Base-by-base conservation (phyloP, 176 grass and related monocot species). In the Avena eriantha region DNA sequence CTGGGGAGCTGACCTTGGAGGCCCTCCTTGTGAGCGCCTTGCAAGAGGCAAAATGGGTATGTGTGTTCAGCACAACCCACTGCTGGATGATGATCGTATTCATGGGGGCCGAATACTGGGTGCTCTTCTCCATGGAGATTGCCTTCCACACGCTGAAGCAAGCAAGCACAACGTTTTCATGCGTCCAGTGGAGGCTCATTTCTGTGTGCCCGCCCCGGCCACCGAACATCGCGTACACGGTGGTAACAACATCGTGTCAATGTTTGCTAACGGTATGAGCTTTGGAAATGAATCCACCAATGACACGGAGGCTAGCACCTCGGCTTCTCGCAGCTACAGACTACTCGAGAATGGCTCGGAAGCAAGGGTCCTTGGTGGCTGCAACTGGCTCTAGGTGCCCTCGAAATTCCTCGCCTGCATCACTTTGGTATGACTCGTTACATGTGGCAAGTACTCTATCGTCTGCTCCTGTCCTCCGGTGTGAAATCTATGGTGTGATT, bases 141-240 rank as follows among this genome's bases (percentile, higher is more conserved):
- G 3, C 17, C 80, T 69, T 34, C 60, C 12, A 73, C 2, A 80
- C 50, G 79, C 79, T 26, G 83, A 60, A 81, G 50, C 53, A 66
- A 77, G 79, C 61, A 77, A 23, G 75, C 43, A 24, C 33, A 85
- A 56, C 54, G 71, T 81, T 73, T 82, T 74, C 46, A 69, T 84
- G 85, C 77, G 70, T 69, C 69, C 61, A 9, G 29, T 39, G 7
- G 82, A 63, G 23, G 64, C 36, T 23, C 68, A 65, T 41, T 77
- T 5, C 18, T 41, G 13, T 8, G 48, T 22, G 19, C 5, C 21
- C 18, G 43, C 5, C 54, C 80, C 84, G 39, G 18, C 36, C 22
- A 79, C 77, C 22, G 93, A 97, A 73, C 70, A 85, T 14, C 84
- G 95, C 17, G 95, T 97, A 64, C 95, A 93, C 35, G 95, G 95